phyloP scores from a whole-genome alignment of 495 filamentous ascomycete genomes.

The Acidomyces sp. region DNA sequence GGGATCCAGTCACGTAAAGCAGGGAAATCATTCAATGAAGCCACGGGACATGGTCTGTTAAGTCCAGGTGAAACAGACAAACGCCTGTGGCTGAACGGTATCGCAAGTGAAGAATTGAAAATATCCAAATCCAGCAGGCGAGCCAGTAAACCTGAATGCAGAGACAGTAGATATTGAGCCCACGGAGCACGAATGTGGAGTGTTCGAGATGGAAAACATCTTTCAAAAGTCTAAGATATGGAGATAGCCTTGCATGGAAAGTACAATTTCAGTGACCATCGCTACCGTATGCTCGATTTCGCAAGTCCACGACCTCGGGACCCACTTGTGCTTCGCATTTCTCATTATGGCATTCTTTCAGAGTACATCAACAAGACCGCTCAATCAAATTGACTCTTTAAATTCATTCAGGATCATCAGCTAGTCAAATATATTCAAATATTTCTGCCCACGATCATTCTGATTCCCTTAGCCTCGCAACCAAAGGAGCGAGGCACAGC shows the following conservation, averaged over 20 bases:
- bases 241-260: neutral
- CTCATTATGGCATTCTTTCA: neutral
- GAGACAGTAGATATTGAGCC: constrained; percentile 18
- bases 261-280: neutral
- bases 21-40: constrained; percentile 14
- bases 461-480: too few relatives aligned
- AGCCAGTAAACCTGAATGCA: constrained; percentile 23
- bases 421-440: too few relatives aligned
- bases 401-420: too few relatives aligned
- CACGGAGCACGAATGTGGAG: constrained; percentile 20
- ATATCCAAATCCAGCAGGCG: constrained; percentile 16
- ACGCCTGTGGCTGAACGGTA: constrained; percentile 9
- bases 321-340: neutral
- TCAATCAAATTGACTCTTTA: too few relatives aligned
- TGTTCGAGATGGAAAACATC: constrained; percentile 7
- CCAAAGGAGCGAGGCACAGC: too few relatives aligned
- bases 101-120: constrained; percentile 13
- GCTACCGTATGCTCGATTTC: neutral
- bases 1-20: constrained; percentile 22
- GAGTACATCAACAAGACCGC: too few relatives aligned
- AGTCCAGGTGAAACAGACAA: neutral
- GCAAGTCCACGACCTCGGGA: neutral
- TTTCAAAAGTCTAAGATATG: constrained; percentile 4
- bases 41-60: constrained; percentile 16
- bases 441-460: too few relatives aligned